Base-by-base conservation (phyloP, 768 basidiomycete genomes). In the Leccinum ochraceum region DNA sequence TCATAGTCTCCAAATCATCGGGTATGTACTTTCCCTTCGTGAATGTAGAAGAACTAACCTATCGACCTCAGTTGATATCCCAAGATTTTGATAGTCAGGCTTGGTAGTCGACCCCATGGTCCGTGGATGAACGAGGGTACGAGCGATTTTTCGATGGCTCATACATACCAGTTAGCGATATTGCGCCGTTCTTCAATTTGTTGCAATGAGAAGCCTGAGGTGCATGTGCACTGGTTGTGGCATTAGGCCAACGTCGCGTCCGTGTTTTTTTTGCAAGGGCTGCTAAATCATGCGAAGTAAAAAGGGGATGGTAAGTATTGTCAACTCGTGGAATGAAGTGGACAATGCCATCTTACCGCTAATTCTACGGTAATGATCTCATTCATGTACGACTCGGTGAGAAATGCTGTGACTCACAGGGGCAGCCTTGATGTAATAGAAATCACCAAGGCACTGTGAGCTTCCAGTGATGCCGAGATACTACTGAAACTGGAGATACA, bases 231-330 rank as follows among this genome's bases (percentile, higher is more conserved):
- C 34, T 34, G 11, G 32, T 34, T 34, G 32, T 34, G 32, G n/a
- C 34, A 26, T 56, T 56, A 4, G 9, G 50, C 58, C 20, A 58
- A 58, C 13, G 32, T 56, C 30, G 54, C 78, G 63, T 89, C 86
- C 55, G 75, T 72, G 22, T 77, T 70, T 37, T 80, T 66, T 87
- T 11, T 34, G 83, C 11, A 85, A 59, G 9, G 76, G 88, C 88
- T 62, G 28, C 63, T 22, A 71, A 61, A 24, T 68, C 54, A 30
- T 8, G 28, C 63, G 22, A 60, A 37, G 13, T 2, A 20, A n/a
- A 3, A n/a, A 14, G 22, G 53, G 17, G 55, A 48, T 3, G 20
- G 59, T 56, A 4, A 57, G 58, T 22, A 32, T 55, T 36, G 42
- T 65, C 22, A 65, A 53, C 39, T 53, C 54, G 53, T 32, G 60